Conservation (phyloP, 2,329 filamentous ascomycete species). For the Cytospora piceae region DNA sequence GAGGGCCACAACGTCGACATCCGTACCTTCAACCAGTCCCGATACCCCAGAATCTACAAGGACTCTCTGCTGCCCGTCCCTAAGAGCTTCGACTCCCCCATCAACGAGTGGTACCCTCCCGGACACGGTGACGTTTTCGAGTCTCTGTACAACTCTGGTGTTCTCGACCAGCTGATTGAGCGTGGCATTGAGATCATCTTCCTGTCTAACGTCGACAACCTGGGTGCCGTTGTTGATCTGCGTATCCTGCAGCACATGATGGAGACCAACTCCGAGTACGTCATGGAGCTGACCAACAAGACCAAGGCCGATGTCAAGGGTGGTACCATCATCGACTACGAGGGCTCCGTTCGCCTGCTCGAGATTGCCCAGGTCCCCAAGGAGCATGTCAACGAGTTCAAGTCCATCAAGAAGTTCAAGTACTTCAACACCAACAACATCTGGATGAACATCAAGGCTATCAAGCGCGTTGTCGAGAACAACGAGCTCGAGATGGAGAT, state of each 20-base stretch:
- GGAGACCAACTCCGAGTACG: conserved; percentile 95
- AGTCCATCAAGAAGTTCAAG: conserved; percentile 99
- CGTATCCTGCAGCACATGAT: conserved; percentile 99
- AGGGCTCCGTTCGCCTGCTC: conserved; percentile 92
- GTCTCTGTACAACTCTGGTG: conserved; percentile 98
- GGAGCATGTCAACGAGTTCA: conserved; percentile 99
- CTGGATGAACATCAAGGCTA: conserved; percentile 96
- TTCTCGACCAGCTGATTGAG: conserved; percentile 93
- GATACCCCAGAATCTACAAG: conserved; percentile 97
- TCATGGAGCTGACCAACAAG: conserved; percentile 99
- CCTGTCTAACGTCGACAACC: conserved; percentile 98
- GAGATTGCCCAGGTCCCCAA: conserved; percentile 99
- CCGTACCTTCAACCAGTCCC: conserved; percentile 99
- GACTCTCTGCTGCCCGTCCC: conserved; percentile 96
- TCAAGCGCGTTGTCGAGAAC: conserved; percentile 98
- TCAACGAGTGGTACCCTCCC: conserved; percentile 97
- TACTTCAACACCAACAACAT: conserved; percentile 99
- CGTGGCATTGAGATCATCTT: conserved; percentile 98
- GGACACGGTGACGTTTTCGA: conserved; percentile 99
- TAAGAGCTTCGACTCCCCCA: conserved; percentile 83
- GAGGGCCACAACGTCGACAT: conserved; percentile 99
- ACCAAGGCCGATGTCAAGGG: conserved; percentile 99
- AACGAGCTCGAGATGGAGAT: conserved; percentile 99
- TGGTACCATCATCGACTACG: conserved; percentile 99
- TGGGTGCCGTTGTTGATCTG: conserved; percentile 96